Evolutionary conservation across 2,329 filamentous ascomycete genomes (phyloP).

Genomic region (Colletotrichum gigasporum): DNA sequence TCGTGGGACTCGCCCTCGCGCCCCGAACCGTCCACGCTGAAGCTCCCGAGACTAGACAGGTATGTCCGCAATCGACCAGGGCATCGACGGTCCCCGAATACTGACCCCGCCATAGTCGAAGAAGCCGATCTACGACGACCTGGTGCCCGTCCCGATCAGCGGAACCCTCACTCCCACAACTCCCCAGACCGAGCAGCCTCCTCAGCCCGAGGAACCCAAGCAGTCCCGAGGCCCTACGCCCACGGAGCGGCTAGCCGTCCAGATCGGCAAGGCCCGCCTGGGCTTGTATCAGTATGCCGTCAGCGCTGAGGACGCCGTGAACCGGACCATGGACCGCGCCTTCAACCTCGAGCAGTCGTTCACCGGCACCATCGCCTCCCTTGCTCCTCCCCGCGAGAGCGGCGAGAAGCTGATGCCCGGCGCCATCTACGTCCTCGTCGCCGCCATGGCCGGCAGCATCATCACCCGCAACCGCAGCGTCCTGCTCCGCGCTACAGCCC

Average conservation of each 20-base stretch:
- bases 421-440: conserved; percentile 89
- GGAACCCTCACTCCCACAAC: conserved; percentile 40
- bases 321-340: conserved; percentile 80
- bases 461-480: conserved; percentile 88
- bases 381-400: conserved; percentile 85
- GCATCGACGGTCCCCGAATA: not conserved
- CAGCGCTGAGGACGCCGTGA: conserved; percentile 82
- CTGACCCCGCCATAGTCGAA: conserved; percentile 49
- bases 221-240: conserved; percentile 71
- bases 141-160: conserved; percentile 55
- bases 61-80: not conserved
- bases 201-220: conserved; percentile 36
- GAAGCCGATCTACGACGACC: conserved; percentile 86
- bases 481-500: conserved; percentile 79
- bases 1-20: conserved; percentile 58
- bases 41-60: conserved; percentile 44
- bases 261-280: conserved; percentile 83
- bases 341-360: conserved; percentile 90
- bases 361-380: conserved; percentile 86
- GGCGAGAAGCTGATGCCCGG: conserved; percentile 92
- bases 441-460: conserved; percentile 95
- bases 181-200: conserved; percentile 43
- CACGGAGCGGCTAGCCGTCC: conserved; percentile 86
- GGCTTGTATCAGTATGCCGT: conserved; percentile 81
- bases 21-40: conserved; percentile 63